phyloP scores from a whole-genome alignment of 192 early-diverging fungal species.

The Pilaira anomala region DNA sequence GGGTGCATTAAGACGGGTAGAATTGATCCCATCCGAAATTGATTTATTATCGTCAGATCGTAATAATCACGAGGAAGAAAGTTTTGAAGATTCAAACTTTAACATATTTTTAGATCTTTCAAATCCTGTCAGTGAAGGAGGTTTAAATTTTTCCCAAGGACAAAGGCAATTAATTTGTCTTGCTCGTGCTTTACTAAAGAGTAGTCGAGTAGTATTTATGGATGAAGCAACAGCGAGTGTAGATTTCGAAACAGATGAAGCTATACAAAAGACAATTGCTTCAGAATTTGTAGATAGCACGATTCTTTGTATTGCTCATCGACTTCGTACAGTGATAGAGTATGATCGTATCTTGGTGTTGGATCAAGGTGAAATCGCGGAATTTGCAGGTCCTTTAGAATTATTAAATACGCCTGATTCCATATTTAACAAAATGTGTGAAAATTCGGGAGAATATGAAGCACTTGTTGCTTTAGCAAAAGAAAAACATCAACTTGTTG shows the following conservation, averaged over 20 bases:
- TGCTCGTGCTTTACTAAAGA: conserved; percentile 72
- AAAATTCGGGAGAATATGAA: conserved; percentile 79
- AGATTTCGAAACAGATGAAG: conserved; percentile 56
- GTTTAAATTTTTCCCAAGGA: conserved; percentile 74
- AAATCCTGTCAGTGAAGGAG: conserved; percentile 72
- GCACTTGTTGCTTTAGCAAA: conserved; percentile 59
- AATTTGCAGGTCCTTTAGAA: conserved; percentile 75
- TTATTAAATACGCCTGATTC: conserved; percentile 62
- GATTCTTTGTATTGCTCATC: conserved; percentile 61
- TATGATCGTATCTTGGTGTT: conserved; percentile 78
- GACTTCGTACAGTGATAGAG: conserved; percentile 55
- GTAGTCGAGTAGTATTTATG: conserved; percentile 44
- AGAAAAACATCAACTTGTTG: conserved; percentile 25
- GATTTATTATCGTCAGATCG: conserved; percentile 15
- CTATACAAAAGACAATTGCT: conserved; percentile 58
- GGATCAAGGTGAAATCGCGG: conserved; percentile 72
- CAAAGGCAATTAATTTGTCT: conserved; percentile 78
- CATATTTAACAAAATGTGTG: conserved; percentile 73
- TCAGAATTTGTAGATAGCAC: conserved; percentile 55
- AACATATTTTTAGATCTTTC: conserved; percentile 27
- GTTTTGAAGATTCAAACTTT: conserved; percentile 16
- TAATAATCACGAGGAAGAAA: not conserved
- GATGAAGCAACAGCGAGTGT: conserved; percentile 52
- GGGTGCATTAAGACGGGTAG: conserved; percentile 72
- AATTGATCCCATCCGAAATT: conserved; percentile 32